phyloP scores from a whole-genome alignment of 2,329 filamentous ascomycete genomes.

The Chaetomium strumarium region DNA sequence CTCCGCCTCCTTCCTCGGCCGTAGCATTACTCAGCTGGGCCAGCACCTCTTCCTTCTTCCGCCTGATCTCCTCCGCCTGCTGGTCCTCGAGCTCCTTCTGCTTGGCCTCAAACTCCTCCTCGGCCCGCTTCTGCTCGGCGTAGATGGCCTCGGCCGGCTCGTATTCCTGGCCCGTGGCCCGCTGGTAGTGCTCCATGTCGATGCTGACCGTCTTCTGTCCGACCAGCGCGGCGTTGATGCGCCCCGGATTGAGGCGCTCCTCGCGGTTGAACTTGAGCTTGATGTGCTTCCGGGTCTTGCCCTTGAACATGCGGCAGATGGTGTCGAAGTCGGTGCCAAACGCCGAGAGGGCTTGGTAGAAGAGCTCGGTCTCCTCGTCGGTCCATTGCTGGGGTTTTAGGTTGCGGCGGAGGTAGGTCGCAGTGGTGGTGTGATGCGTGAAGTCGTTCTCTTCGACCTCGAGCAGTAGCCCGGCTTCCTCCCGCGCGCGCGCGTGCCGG shows the following conservation, averaged over 20 bases:
- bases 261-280: conserved; percentile 81
- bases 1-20: conserved; percentile 13
- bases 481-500: conserved; percentile 56
- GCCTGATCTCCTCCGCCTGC: conserved; percentile 42
- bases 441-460: conserved; percentile 74
- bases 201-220: conserved; percentile 53
- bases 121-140: conserved; percentile 42
- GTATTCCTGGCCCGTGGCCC: conserved; percentile 47
- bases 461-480: conserved; percentile 47
- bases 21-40: conserved; percentile 13
- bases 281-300: conserved; percentile 64
- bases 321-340: conserved; percentile 82
- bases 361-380: conserved; percentile 63
- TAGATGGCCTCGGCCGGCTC: conserved; percentile 51
- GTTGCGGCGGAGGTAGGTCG: conserved; percentile 60
- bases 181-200: conserved; percentile 55
- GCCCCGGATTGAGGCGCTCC: conserved; percentile 59
- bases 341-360: conserved; percentile 68
- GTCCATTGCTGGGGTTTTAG: conserved; percentile 64
- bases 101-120: conserved; percentile 40
- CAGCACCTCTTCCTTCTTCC: conserved; percentile 45
- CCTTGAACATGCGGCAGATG: conserved; percentile 69
- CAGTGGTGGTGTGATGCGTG: conserved; percentile 62
- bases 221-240: conserved; percentile 59
- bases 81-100: conserved; percentile 43